Conservation (phyloP, 1,139 yeast species). For the Geotrichum bryndzae region DNA sequence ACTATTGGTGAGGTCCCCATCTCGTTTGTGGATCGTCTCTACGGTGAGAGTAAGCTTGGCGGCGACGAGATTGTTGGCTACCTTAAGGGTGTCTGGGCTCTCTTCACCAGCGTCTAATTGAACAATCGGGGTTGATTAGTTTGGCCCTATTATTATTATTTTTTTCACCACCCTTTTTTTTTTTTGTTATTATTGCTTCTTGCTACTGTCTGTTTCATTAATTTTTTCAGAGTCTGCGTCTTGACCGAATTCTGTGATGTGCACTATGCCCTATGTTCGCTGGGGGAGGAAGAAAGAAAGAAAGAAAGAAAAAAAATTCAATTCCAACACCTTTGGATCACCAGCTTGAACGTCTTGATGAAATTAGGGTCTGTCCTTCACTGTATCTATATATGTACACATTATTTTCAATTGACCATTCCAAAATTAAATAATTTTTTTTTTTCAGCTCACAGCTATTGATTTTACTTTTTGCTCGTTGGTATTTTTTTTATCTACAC, state of each 20-base stretch:
- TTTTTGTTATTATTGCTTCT: neutral
- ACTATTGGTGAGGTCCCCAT: slow-evolving; percentile 77
- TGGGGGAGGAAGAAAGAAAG: neutral
- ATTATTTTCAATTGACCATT: neutral
- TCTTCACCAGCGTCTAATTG: slow-evolving; percentile 54
- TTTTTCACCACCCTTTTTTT: neutral
- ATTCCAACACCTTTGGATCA: neutral
- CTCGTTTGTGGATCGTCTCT: slow-evolving; percentile 70
- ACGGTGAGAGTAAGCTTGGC: slow-evolving; percentile 76
- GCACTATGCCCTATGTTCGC: neutral
- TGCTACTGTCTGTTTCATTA: neutral
- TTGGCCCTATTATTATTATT: neutral
- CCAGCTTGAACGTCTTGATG: neutral
- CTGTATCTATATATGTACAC: neutral
- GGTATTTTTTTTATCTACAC: neutral
- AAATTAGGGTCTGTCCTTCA: neutral
- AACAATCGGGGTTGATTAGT: neutral
- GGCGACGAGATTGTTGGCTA: slow-evolving; percentile 79
- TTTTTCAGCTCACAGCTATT: neutral
- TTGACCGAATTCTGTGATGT: neutral
- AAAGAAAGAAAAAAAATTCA: no score
- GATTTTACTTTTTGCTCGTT: neutral
- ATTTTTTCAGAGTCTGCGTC: neutral
- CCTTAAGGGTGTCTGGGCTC: slow-evolving; percentile 67
- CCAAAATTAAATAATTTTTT: neutral